These are phyloP conservation scores for Mycena leptocephala DNA, from an alignment of 768 basidiomycete species.

Conservation along the genomic window DNA sequence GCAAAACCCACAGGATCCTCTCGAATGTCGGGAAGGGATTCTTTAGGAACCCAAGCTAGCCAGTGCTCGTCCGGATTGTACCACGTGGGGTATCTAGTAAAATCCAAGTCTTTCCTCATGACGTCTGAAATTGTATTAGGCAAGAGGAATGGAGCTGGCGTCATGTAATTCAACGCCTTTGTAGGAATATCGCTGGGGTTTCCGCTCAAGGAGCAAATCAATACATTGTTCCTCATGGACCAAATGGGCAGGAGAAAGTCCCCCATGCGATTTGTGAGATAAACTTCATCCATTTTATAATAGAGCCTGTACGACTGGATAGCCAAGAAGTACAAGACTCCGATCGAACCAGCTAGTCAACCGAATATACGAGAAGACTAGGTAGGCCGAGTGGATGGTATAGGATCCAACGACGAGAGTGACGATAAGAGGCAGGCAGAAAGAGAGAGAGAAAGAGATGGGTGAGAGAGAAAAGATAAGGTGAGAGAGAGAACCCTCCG, in stretches of 20 bases:
- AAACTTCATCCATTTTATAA: too few species aligned
- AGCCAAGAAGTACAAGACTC: not conserved
- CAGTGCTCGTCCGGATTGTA: not conserved
- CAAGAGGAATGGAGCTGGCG: not conserved
- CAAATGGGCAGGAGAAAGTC: not conserved
- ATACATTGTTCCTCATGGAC: not conserved
- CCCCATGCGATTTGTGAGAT: not conserved
- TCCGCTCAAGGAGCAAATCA: not conserved
- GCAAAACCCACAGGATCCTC: not conserved
- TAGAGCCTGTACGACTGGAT: not conserved
- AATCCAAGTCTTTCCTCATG: not conserved
- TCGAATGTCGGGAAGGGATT: too few species aligned
- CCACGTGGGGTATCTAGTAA: not conserved
- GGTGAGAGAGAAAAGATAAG: too few species aligned
- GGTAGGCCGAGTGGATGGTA: too few species aligned
- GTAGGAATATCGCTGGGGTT: not conserved
- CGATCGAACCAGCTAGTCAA: too few species aligned
- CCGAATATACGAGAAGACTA: constrained; percentile 2
- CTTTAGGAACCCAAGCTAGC: not conserved
- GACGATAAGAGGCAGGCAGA: too few species aligned
- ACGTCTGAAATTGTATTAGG: not conserved
- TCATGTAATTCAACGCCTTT: not conserved
- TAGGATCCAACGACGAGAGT: not conserved
- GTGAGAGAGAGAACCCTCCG: too few species aligned
- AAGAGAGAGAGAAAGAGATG: not conserved